phyloP scores from a whole-genome alignment of 2,329 filamentous ascomycete genomes.

The Claviceps monticola region DNA sequence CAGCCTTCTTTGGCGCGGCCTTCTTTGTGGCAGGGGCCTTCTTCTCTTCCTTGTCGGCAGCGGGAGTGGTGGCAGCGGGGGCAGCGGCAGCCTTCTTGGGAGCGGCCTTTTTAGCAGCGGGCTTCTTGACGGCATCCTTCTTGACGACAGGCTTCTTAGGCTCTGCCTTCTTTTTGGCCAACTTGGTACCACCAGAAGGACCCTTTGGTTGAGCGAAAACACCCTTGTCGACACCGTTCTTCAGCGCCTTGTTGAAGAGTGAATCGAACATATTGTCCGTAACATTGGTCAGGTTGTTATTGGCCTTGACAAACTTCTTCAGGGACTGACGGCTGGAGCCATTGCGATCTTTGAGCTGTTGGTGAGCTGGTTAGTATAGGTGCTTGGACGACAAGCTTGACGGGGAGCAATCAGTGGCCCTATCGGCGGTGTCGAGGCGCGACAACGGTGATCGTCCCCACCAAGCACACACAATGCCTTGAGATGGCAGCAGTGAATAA shows the following conservation, averaged over 20 bases:
- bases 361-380: slow-evolving; percentile 23
- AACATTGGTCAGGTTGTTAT: slow-evolving; percentile 32
- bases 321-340: slow-evolving; percentile 47
- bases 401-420: no score
- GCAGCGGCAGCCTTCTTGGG: slow-evolving; percentile 16
- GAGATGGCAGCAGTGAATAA: slow-evolving; percentile 16
- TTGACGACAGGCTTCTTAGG: slow-evolving; percentile 24
- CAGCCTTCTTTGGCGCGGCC: slow-evolving; percentile 9
- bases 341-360: slow-evolving; percentile 48
- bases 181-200: slow-evolving; percentile 81
- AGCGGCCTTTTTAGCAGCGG: slow-evolving; percentile 17
- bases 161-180: slow-evolving; percentile 58
- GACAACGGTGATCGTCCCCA: not conserved
- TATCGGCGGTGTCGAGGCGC: not conserved
- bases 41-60: slow-evolving; percentile 14
- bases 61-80: slow-evolving; percentile 24
- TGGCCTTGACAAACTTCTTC: slow-evolving; percentile 47
- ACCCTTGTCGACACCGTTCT: slow-evolving; percentile 71
- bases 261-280: slow-evolving; percentile 47
- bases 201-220: slow-evolving; percentile 86
- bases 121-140: slow-evolving; percentile 20
- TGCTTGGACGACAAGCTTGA: not conserved
- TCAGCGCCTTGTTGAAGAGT: slow-evolving; percentile 77
- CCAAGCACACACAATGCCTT: slow-evolving; percentile 20
- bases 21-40: slow-evolving; percentile 21